Evolutionary conservation across 83 land plant genomes (phyloP).

Genomic region (Diphasiastrum complanatum): DNA sequence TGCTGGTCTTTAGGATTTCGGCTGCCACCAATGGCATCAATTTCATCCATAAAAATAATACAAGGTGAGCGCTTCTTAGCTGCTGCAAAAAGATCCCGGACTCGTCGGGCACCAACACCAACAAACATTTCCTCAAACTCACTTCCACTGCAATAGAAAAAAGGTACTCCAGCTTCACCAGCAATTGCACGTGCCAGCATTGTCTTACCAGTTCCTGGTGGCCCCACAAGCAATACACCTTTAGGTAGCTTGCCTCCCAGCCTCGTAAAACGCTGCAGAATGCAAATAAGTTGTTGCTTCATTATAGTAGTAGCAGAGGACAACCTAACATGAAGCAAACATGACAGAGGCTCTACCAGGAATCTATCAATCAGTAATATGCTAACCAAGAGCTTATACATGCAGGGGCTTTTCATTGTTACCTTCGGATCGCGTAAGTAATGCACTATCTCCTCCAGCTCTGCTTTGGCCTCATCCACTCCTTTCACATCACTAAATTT

Average conservation of each 20-base stretch:
- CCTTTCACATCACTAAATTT: conserved; percentile 98
- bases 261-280: conserved; percentile 81
- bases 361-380: no score
- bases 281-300: conserved; percentile 8
- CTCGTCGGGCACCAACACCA: conserved; percentile 94
- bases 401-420: no score
- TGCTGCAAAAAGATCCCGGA: conserved; percentile 91
- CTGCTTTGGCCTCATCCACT: conserved; percentile 97
- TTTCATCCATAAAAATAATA: conserved; percentile 95
- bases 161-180: conserved; percentile 97
- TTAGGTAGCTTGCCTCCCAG: conserved; percentile 97
- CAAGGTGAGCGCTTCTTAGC: conserved; percentile 96
- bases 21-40: conserved; percentile 97
- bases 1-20: conserved; percentile 98
- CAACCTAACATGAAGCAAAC: no score
- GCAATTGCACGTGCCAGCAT: conserved; percentile 99
- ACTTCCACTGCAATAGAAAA: conserved; percentile 98
- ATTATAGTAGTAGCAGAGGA: no score
- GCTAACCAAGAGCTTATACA: no score
- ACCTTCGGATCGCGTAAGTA: conserved; percentile 98
- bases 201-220: conserved; percentile 97
- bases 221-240: conserved; percentile 95
- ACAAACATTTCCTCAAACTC: conserved; percentile 99
- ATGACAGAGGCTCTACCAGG: no score
- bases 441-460: conserved; percentile 92